Evolutionary conservation across 2,329 filamentous ascomycete genomes (phyloP).

Genomic region (Ceratocystiopsis minuta): DNA sequence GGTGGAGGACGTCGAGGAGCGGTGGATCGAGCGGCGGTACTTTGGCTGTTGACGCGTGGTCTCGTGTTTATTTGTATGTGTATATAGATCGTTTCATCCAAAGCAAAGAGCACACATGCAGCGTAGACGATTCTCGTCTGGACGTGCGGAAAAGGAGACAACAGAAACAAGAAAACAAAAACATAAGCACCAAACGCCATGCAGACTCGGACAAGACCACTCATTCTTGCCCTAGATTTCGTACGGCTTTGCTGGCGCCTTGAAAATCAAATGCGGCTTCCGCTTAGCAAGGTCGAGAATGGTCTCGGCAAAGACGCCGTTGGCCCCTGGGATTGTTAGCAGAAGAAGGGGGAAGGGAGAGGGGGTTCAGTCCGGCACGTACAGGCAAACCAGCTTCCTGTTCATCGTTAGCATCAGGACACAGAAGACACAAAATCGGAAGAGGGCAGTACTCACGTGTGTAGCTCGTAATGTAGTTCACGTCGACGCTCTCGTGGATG

Average conservation of each 20-base stretch:
- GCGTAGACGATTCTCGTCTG: no score
- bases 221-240: no score
- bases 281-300: constrained; percentile 76
- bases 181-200: neutral
- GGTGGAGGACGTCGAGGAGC: constrained; percentile 62
- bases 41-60: constrained; percentile 50
- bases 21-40: constrained; percentile 83
- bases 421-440: neutral
- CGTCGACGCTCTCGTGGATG: constrained; percentile 83
- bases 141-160: neutral
- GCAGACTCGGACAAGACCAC: no score
- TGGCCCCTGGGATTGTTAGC: constrained; percentile 46
- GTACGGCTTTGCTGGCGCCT: constrained; percentile 41
- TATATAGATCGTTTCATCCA: neutral
- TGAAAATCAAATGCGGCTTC: constrained; percentile 78
- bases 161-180: neutral
- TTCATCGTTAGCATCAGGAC: constrained; percentile 6
- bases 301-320: constrained; percentile 85
- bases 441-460: constrained; percentile 38
- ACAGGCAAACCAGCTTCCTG: constrained; percentile 79
- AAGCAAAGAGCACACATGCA: no score
- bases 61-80: neutral
- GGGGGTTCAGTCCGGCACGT: constrained; percentile 11
- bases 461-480: constrained; percentile 47
- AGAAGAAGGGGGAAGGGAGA: no score